These are phyloP conservation scores for Xanthoceras sorbifolium DNA, from an alignment of 345 rosid species.

Conservation along the genomic window DNA sequence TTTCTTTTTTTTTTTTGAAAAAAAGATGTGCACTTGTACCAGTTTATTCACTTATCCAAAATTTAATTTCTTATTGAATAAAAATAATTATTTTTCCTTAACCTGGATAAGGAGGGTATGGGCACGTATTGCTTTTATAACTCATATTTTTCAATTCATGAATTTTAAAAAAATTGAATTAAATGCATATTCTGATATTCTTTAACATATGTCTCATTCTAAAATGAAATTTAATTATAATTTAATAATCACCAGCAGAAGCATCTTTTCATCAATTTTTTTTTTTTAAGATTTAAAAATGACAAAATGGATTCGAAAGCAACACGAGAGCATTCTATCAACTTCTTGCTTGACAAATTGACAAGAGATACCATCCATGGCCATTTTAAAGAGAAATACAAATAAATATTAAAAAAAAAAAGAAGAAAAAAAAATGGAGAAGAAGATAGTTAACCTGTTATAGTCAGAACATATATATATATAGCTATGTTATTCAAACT, in stretches of 20 bases:
- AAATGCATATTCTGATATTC: not conserved
- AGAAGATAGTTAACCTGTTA: conserved; percentile 12
- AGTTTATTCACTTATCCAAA: too few relatives aligned
- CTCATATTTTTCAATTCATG: not conserved
- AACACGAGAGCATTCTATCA: not conserved
- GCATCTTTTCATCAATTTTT: not conserved
- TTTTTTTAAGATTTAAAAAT: not conserved
- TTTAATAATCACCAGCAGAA: not conserved
- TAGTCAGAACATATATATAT: conserved; percentile 7
- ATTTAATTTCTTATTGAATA: too few relatives aligned
- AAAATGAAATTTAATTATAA: not conserved
- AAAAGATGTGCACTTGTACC: too few relatives aligned
- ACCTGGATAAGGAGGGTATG: too few relatives aligned
- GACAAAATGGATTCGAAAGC: not conserved
- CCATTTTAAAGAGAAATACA: not conserved
- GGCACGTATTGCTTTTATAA: not conserved
- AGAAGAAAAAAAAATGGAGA: too few relatives aligned
- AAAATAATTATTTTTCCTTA: too few relatives aligned
- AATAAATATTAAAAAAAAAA: too few relatives aligned
- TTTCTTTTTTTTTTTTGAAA: too few relatives aligned
- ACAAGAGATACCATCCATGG: not conserved
- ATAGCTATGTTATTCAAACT: not conserved
- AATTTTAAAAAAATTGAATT: not conserved
- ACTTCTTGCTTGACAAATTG: not conserved
- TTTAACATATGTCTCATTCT: not conserved